Conservation (phyloP, 805 yeast genomes). For the Hanseniaspora mollemarum region DNA sequence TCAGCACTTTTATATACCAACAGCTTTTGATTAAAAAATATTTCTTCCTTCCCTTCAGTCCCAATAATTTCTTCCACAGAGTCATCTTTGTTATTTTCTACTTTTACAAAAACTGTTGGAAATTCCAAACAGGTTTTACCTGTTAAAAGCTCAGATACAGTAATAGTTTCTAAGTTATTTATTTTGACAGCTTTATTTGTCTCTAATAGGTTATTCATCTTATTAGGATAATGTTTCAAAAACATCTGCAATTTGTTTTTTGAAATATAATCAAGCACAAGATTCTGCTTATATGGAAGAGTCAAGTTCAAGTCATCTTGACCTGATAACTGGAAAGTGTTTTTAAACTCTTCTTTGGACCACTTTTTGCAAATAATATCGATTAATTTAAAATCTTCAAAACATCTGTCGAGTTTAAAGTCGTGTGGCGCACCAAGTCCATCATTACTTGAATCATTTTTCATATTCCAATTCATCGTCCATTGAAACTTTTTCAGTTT, state of each 20-base stretch:
- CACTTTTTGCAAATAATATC: constrained; percentile 3
- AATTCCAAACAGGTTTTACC: constrained; percentile 60
- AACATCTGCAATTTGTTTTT: constrained; percentile 20
- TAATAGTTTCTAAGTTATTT: constrained; percentile 25
- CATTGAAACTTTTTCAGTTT: constrained; percentile 51
- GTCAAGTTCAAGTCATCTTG: constrained; percentile 18
- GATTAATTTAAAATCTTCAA: constrained; percentile 6
- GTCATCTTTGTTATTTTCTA: constrained; percentile 25
- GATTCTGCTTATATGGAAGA: constrained; percentile 17
- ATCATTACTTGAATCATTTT: constrained; percentile 23
- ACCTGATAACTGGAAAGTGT: neutral
- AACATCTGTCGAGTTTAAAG: constrained; percentile 1
- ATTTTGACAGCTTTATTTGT: constrained; percentile 34
- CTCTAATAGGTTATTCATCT: constrained; percentile 25
- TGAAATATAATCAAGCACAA: constrained; percentile 16
- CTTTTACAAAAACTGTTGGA: constrained; percentile 52
- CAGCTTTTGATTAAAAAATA: neutral
- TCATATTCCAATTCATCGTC: constrained; percentile 65
- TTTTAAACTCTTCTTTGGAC: constrained; percentile 2
- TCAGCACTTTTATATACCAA: constrained; percentile 1
- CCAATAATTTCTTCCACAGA: constrained; percentile 17
- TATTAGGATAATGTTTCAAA: constrained; percentile 28
- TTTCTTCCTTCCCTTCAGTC: neutral
- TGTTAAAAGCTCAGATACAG: constrained; percentile 39
- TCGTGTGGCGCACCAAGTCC: neutral